Percentiles rank a stretch among this genome's conserved stretches.
Conservation (phyloP, 306 rosid genomes). For the Echinosophora koreensis region DNA sequence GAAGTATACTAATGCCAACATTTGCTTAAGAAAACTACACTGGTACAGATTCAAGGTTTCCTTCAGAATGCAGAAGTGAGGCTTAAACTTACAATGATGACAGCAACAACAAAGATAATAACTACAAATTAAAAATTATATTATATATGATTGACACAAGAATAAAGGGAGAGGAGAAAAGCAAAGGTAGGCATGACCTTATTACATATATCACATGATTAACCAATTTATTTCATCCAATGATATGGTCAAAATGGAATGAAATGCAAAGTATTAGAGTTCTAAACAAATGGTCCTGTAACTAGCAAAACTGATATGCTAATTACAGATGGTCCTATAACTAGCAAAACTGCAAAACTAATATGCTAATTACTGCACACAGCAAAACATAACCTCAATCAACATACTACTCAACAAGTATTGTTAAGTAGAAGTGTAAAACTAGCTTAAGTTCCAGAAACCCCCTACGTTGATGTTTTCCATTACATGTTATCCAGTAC, state of each 20-base stretch:
- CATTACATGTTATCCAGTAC: constrained; percentile 1
- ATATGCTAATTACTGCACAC: no score
- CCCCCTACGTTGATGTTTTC: not conserved
- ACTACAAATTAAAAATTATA: not conserved
- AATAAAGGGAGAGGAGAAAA: constrained; percentile 4
- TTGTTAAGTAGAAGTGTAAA: constrained; percentile 17
- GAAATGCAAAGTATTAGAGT: not conserved
- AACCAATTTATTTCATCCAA: not conserved
- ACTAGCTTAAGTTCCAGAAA: not conserved
- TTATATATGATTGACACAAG: not conserved
- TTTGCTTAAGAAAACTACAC: not conserved
- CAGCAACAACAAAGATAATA: not conserved
- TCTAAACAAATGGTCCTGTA: not conserved
- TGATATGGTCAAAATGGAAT: not conserved
- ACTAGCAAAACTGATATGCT: no score
- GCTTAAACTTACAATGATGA: constrained; percentile 1
- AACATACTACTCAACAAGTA: not conserved
- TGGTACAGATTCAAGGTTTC: not conserved
- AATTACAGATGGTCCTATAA: no score
- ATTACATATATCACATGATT: not conserved
- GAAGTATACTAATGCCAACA: constrained; percentile 5
- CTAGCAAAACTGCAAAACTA: no score
- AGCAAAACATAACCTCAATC: not conserved
- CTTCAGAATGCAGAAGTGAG: not conserved
- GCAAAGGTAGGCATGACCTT: not conserved